Evolutionary conservation across 1,139 yeast species (phyloP), one percentile per base, ranked within the genome.

Genomic region (Kodamaea arcana): DNA sequence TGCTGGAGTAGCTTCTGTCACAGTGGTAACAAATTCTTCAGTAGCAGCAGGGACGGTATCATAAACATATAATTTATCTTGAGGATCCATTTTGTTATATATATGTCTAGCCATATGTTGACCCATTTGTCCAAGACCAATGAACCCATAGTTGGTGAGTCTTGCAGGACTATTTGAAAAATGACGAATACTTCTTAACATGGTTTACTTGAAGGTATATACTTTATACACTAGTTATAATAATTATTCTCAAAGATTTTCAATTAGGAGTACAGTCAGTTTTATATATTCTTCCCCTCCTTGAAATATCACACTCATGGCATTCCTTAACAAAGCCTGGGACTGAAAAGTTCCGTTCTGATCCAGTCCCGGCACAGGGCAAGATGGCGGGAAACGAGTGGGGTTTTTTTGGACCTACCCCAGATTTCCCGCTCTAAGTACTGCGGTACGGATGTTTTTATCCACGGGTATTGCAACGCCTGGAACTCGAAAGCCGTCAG

Each of bases 101-200:
- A 76, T 61, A 44, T 76, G 79, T 43, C 69, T 59, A 15, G 80
- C 80, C 82, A 76, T 76, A 43, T 73, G 74, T 40, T 70, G 72
- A 38, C 82, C 79, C 82, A 76, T 76, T 40, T 73, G 73, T 15
- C 82, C 82, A 18, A 76, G 62, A 11, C 82, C 82, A 30, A 76
- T 66, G 53, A 75, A 75, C 15, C 80, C 82, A 46, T 65, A 69
- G 39, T 54, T 62, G 41, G 62, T 53, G 23, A 43, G 44, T 13
- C 32, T 33, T 8, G 45, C 33, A 4, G 48, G 29, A 6, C 53
- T 31, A 8, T 36, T 14, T 12, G 64, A 55, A 28, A 63, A 52
- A 24, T 40, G 39, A 41, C 62, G 58, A 14, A 47, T 32, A 22
- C 35, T 27, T 32, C 47, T 45, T 7, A 45, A 36, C 49, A 45